Base-by-base conservation (phyloP, 2,329 filamentous ascomycete genomes). In the Beauveria scarabaeidicola region DNA sequence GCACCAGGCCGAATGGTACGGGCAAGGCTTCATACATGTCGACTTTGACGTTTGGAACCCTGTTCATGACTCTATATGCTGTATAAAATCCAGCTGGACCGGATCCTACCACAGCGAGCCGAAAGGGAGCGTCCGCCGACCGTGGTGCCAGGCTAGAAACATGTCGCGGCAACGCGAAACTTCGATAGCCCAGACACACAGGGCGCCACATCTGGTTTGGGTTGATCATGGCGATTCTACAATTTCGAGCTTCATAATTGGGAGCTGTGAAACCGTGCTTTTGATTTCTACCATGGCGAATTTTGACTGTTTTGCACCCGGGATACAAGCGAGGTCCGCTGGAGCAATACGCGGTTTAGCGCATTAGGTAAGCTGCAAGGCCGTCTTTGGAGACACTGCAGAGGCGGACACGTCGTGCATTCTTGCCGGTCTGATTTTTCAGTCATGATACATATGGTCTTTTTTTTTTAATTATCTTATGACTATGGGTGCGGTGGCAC, bases 1-100 rank as follows among this genome's bases (percentile, higher is more conserved):
- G 82, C 53, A 96, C 92, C 59, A 99, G 81, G 1, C 94, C 94
- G 70, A 90, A 99, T 0, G 94, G 94, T 4, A 96, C 91, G 0
- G 94, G 94, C 43, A 97, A 76, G 29, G 90, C 85, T 74, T 99
- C 94, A 70, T 96, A 99, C 93, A 99, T 97, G 73, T 97, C 93
- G 23, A 99, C 82, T 54, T 83, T 81, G 0, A 87, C 86, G 69
- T 86, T 78, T 23, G 85, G 79, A 41, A 94, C 80, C 67, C 86
- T 90, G 58, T 83, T 82, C 80, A 97, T 87, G 59, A 96, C 81
- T 61, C 91, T 84, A 68, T 94, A 90, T 1, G 94, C 88, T 0
- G 93, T 90, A 71, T 99, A 99, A 77, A 97, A 99, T 3, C 94
- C 94, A 13, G 94, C 94, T 1, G 94, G 94, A 1, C 94, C 94